phyloP scores from a whole-genome alignment of 768 basidiomycete genomes.

The Suillus paluster region DNA sequence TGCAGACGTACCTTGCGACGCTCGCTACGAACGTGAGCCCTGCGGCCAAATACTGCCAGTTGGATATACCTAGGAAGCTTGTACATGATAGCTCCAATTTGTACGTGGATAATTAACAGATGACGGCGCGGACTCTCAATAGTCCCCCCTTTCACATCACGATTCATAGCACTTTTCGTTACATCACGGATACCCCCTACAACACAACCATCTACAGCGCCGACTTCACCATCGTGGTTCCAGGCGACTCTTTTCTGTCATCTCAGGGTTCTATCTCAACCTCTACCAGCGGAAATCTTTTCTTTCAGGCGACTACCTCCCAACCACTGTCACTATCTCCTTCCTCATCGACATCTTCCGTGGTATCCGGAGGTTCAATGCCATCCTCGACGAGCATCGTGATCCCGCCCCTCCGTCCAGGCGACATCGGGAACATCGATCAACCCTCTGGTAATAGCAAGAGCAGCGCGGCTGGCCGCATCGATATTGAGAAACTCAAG shows the following conservation, averaged over 20 bases:
- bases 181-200: conserved; percentile 30
- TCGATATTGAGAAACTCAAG: conserved; percentile 42
- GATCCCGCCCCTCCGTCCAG: conserved; percentile 10
- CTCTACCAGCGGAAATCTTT: not conserved
- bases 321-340: no score
- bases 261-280: not conserved
- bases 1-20: conserved; percentile 45
- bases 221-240: conserved; percentile 46
- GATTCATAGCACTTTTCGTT: conserved; percentile 36
- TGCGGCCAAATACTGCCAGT: conserved; percentile 18
- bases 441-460: conserved; percentile 11
- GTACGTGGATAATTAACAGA: conserved; percentile 25
- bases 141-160: not conserved
- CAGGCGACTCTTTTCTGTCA: not conserved
- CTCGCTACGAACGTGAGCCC: conserved; percentile 52
- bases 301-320: not conserved
- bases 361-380: not conserved
- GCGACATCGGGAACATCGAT: conserved; percentile 3
- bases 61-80: conserved; percentile 35
- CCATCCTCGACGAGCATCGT: conserved; percentile 5
- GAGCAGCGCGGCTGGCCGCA: conserved; percentile 26
- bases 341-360: not conserved
- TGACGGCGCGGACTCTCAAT: no score
- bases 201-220: conserved; percentile 50
- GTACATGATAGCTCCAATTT: conserved; percentile 33